Conservation (phyloP, 2,329 filamentous ascomycete genomes). For the Knoxdaviesia proteae region DNA sequence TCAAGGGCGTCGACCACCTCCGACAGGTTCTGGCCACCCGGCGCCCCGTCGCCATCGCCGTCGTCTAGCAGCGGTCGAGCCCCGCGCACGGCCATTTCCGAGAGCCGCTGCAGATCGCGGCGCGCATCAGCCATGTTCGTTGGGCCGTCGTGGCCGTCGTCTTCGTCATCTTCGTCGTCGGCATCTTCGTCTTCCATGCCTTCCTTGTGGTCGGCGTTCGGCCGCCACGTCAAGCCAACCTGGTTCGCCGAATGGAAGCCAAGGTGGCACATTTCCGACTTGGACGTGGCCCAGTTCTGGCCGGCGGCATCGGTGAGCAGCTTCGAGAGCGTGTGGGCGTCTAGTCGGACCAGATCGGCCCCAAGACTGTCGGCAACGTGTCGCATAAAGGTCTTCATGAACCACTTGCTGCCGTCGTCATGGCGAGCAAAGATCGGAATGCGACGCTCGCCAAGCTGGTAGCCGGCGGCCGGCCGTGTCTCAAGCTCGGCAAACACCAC, state of each 20-base stretch:
- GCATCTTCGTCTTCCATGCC: slow-evolving; percentile 14
- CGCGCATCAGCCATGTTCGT: background rate
- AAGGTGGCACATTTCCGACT: slow-evolving; percentile 29
- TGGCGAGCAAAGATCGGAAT: slow-evolving; percentile 14
- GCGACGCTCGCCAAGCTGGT: slow-evolving; percentile 7
- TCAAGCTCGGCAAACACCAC: slow-evolving; percentile 5
- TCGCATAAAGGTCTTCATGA: slow-evolving; percentile 31
- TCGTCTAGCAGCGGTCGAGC: too few relatives aligned
- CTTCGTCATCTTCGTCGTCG: slow-evolving; percentile 15
- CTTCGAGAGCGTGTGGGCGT: slow-evolving; percentile 48
- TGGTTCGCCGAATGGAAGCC: slow-evolving; percentile 34
- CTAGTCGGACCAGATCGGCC: slow-evolving; percentile 47
- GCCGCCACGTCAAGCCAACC: slow-evolving; percentile 25
- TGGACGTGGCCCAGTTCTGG: slow-evolving; percentile 28
- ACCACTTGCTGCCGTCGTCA: slow-evolving; percentile 12
- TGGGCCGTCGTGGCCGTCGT: background rate
- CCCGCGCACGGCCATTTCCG: slow-evolving; percentile 2
- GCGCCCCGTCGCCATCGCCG: slow-evolving; percentile 5
- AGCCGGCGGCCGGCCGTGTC: slow-evolving; percentile 2
- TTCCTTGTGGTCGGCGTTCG: slow-evolving; percentile 14
- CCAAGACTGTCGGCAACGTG: slow-evolving; percentile 37
- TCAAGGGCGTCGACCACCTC: slow-evolving; percentile 12
- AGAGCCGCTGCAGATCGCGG: background rate
- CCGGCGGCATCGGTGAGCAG: slow-evolving; percentile 51
- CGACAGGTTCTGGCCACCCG: slow-evolving; percentile 4